Conservation (phyloP, 805 yeast species). For the Candida xyloterini region DNA sequence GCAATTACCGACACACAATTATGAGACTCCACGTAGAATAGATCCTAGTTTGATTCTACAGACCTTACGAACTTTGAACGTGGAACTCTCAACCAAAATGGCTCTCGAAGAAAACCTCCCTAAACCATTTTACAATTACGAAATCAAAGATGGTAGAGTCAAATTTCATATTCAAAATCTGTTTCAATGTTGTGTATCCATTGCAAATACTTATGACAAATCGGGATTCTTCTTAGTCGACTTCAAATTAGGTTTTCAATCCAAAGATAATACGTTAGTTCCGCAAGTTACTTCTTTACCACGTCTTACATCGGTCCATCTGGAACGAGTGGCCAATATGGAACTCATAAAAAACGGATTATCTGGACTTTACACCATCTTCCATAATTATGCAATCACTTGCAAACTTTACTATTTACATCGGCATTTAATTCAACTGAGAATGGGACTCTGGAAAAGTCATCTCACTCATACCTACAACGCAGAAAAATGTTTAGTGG, state of each 20-base stretch:
- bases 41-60: slow-evolving; percentile 54
- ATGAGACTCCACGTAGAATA: slow-evolving; percentile 47
- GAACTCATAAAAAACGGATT: slow-evolving; percentile 46
- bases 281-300: slow-evolving; percentile 32
- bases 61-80: slow-evolving; percentile 66
- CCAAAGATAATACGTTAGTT: slow-evolving; percentile 33
- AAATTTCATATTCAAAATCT: slow-evolving; percentile 59
- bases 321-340: slow-evolving; percentile 57
- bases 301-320: slow-evolving; percentile 33
- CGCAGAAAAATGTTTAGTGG: slow-evolving; percentile 50
- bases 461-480: slow-evolving; percentile 57
- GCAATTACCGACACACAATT: slow-evolving; percentile 60
- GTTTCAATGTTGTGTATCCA: slow-evolving; percentile 75
- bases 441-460: slow-evolving; percentile 55
- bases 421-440: slow-evolving; percentile 50
- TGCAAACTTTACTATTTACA: slow-evolving; percentile 62
- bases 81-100: slow-evolving; percentile 68
- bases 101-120: slow-evolving; percentile 70
- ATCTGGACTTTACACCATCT: slow-evolving; percentile 49
- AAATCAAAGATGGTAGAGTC: slow-evolving; percentile 73
- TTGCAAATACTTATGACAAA: slow-evolving; percentile 52
- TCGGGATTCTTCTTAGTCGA: slow-evolving; percentile 79
- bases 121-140: slow-evolving; percentile 55
- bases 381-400: slow-evolving; percentile 59
- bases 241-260: slow-evolving; percentile 60